Base-by-base conservation (phyloP, 768 basidiomycete species). In the Lactarius hengduanensis region DNA sequence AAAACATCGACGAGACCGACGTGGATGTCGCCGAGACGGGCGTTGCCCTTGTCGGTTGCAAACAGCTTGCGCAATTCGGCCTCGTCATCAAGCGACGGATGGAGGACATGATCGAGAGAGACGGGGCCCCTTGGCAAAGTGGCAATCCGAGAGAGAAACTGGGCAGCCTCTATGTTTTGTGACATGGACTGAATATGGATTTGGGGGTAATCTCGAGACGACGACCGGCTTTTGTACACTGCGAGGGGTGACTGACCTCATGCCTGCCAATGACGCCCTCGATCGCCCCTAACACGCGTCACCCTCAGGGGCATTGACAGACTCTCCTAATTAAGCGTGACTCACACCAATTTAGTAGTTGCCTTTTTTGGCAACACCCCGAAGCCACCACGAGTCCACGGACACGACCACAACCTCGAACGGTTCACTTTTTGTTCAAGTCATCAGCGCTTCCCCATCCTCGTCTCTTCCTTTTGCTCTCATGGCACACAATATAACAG, bases 1-100 rank as follows among this genome's bases (percentile, higher is more conserved):
- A 87, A n/a, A 2, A 86, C 78, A 63, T 87, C 83, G 67, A 87
- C 82, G 20, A 87, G 83, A 4, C 86, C 85, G 56, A 87, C 84
- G 65, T 82, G 72, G 3, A 81, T 81, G 68, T 84, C 78, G 18
- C 72, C 66, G 34, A 86, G 77, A 32, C 82, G 80, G 11, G 73
- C 22, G 63, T 84, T 80, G 56, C 68, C 66, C 72, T 78, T 81
- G 69, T 86, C 84, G 2, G 80, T 82, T 10, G 85, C 85, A 65
- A 84, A 87, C 26, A 86, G 75, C 63, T 78, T 80, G 68, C 86
- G 80, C 56, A 88, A 74, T 54, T 82, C 78, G 1, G 81, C 77
- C 74, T 88, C 86, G 58, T 85, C 81, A 11, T 83, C 82, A 59
- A 88, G 76, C 36, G 84, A 83, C 18, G 84, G 83, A 59, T 82